Base-by-base conservation (phyloP, 768 basidiomycete genomes). In the Tremella mesenterica region DNA sequence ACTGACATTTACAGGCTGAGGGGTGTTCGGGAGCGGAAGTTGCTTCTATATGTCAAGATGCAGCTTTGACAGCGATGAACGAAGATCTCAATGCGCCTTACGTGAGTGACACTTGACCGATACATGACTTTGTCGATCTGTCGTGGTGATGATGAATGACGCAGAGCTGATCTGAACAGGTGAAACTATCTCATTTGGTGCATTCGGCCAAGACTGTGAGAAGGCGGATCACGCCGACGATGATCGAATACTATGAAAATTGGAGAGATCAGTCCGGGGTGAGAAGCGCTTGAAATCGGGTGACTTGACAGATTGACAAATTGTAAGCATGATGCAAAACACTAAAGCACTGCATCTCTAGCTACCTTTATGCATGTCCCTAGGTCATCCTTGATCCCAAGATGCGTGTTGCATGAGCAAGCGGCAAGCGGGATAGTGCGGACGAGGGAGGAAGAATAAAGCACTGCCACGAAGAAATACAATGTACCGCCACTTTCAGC, bases 21-120 rank as follows among this genome's bases (percentile, higher is more conserved):
- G 95, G 93, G 0, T 99, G 90, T 70, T 97, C 92, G 18, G 95
- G 95, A 4, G 95, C 95, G 4, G 95, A 99, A 72, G 83, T 97
- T 29, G 79, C 82, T 5, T 83, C 85, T 8, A 79, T 97, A 39
- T 97, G 92, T 69, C 95, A 97, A 74, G 93, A 99, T 73, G 95
- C 95, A 3, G 95, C 93, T 0, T 72, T 97, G 57, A 70, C 85
- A 50, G 87, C 91, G 0, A 97, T 99, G 95, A 83, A 86, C 59
- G 78, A 81, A 49, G 80, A 96, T 71, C 83, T 96, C 30, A 72
- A 86, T 54, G 83, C 88, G 2, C 78, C 82, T 41, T 79, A 77
- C 63, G 93, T 93, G 60, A 65, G 86, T 75, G 9, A 28, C n/a
- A n/a, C n/a, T n/a, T n/a, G n/a, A n/a, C n/a, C n/a, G n/a, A n/a